These are phyloP conservation scores for Schizosaccharomyces lindneri DNA, from an alignment of 805 yeast genomes.

Conservation along the genomic window DNA sequence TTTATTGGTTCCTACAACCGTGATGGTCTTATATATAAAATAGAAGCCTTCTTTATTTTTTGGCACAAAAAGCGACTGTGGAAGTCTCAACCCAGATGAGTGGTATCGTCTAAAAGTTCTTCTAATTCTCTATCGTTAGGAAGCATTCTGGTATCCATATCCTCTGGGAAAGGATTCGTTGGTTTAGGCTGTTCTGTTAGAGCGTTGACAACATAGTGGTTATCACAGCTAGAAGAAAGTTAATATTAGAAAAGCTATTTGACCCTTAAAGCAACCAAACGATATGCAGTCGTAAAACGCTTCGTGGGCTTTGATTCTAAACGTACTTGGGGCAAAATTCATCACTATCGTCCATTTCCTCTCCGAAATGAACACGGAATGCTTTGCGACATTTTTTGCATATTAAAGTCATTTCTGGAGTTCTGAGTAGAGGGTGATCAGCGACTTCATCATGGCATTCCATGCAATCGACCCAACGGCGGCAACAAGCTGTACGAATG, in stretches of 20 bases:
- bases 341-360: conserved; percentile 13
- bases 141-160: background rate
- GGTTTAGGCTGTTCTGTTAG: background rate
- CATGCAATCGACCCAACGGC: conserved; percentile 15
- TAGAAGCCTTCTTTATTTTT: too few relatives aligned
- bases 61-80: too few relatives aligned
- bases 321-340: conserved; percentile 16
- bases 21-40: too few relatives aligned
- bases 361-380: conserved; percentile 11
- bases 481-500: conserved; percentile 10
- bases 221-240: background rate
- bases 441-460: conserved; percentile 13
- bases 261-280: background rate
- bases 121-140: background rate
- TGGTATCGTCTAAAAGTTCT: background rate
- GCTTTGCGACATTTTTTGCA: conserved; percentile 15
- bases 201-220: background rate
- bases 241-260: background rate
- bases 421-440: conserved; percentile 12
- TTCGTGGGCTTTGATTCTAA: conserved; percentile 8
- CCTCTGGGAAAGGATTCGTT: background rate
- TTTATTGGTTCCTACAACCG: too few relatives aligned
- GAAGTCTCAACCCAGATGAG: background rate
- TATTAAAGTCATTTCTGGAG: conserved; percentile 13
- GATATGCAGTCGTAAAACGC: background rate